Evolutionary conservation across 495 filamentous ascomycete species (phyloP).

Genomic region (Cairneyella variabilis): DNA sequence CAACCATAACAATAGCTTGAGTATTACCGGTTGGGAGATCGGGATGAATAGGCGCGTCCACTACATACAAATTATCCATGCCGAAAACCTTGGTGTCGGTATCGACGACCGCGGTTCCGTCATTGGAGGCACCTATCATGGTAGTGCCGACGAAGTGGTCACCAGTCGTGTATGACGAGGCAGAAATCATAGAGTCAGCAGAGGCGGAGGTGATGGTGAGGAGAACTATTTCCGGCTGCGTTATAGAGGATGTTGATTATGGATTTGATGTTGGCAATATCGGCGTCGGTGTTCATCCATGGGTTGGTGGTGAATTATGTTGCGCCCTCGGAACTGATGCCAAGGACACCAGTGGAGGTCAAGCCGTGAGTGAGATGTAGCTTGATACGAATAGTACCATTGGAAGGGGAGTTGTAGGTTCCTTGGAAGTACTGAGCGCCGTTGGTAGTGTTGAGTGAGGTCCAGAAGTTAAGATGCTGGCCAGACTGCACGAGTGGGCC

Average conservation of each 20-base stretch:
- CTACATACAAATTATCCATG: conserved; percentile 53
- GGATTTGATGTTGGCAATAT: conserved; percentile 11
- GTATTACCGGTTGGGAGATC: conserved; percentile 51
- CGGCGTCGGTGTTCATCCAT: conserved; percentile 26
- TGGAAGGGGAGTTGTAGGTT: too few relatives aligned
- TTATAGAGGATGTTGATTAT: conserved; percentile 17
- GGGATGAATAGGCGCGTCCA: conserved; percentile 51
- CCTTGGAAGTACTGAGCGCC: too few relatives aligned
- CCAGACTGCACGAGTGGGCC: too few relatives aligned
- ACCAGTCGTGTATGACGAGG: neutral
- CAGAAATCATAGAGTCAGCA: neutral
- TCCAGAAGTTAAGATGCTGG: too few relatives aligned
- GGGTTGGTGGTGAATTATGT: conserved; percentile 27
- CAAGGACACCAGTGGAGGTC: conserved; percentile 31
- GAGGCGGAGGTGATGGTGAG: too few relatives aligned
- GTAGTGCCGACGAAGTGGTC: conserved; percentile 15
- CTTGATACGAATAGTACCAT: too few relatives aligned
- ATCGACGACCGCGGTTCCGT: conserved; percentile 55
- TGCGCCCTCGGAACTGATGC: conserved; percentile 27
- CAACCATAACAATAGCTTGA: conserved; percentile 46
- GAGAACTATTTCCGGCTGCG: too few relatives aligned
- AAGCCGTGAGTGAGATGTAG: conserved; percentile 42
- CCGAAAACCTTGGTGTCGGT: conserved; percentile 59
- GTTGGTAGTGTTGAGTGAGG: too few relatives aligned
- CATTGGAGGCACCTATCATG: conserved; percentile 11